A percentile compares a stretch with the other conserved stretches of the same genome.
Conservation (phyloP, 371 early-diverging fungal species). For the Smittium culicis region DNA sequence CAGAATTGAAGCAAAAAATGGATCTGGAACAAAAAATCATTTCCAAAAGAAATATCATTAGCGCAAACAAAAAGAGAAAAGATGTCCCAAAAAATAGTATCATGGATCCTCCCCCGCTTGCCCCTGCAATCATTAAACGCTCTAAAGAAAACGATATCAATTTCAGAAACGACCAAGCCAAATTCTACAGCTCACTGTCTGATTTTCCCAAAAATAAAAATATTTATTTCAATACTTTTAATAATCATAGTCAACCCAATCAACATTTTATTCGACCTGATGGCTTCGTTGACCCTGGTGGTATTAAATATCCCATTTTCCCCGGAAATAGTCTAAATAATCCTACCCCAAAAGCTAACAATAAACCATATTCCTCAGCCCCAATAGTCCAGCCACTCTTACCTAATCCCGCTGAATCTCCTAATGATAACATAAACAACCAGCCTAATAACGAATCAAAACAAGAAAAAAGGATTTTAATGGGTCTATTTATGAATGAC, state of each 20-base stretch:
- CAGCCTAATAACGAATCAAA: slow-evolving; percentile 6
- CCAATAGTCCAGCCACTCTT: background rate
- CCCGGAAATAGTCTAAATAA: background rate
- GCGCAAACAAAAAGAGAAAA: slow-evolving; percentile 4
- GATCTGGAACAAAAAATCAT: slow-evolving; percentile 18
- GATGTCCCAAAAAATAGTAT: background rate
- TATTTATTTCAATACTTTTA: background rate
- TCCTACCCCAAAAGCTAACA: background rate
- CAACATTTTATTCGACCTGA: background rate
- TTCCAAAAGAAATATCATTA: background rate
- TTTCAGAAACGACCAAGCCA: background rate
- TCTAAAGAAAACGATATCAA: background rate
- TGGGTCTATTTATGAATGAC: slow-evolving; percentile 25
- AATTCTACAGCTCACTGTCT: background rate
- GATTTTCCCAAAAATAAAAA: background rate
- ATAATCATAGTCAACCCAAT: background rate
- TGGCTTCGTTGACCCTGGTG: background rate
- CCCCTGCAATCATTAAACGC: background rate
- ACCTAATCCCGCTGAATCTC: background rate
- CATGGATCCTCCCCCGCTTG: slow-evolving; percentile 3
- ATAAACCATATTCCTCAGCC: background rate
- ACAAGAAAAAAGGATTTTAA: slow-evolving; percentile 23
- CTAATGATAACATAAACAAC: background rate
- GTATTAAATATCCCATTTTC: background rate
- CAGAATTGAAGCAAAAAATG: slow-evolving; percentile 27